Evolutionary conservation across 495 filamentous ascomycete genomes (phyloP), one percentile per base, ranked within the genome.

Genomic region (Daldinia bambusicola): DNA sequence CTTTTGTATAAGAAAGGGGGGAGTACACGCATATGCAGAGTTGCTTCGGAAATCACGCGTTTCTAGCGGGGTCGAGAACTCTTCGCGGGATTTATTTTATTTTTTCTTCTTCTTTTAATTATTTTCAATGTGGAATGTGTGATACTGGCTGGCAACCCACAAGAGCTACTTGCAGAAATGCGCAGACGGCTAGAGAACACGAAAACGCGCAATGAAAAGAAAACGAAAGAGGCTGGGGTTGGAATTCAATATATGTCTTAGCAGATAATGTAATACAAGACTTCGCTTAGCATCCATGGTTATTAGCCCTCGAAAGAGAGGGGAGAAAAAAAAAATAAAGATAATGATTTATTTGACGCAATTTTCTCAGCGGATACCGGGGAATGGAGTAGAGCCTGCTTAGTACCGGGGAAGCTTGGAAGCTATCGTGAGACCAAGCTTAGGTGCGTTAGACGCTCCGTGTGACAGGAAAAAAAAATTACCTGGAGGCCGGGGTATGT

Each of bases 21-120:
- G 38, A n/a, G 64, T 61, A 63, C 60, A 69, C 61, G 45, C 55
- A 61, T 69, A 72, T 72, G 65, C 65, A 62, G 40, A 72, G 65
- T 65, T 41, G 57, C 34, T 36, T 18, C 52, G 58, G 51, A 61
- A 61, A 72, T 69, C 65, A 72, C 65, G 51, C 70, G 61, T 65
- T 67, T 58, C n/a, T 40, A 55, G 64, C 61, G 70, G 65, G 70
- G 70, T 61, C 36, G 56, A 65, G 51, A 61, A 61, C 45, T 55
- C 59, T 43, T 56, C 69, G 69, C 70, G 65, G 64, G 65, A 72
- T 72, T 72, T 70, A 38, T 52, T 59, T 30, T 66, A 20, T 41
- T 52, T 36, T 48, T 55, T 22, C 3, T 52, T 59, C 20, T 66
- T 32, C 34, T 58, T 36, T 48, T 55, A 13, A 34, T 20, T 37